Conservation (phyloP, 2,329 filamentous ascomycete species). For the Periconia sp. region DNA sequence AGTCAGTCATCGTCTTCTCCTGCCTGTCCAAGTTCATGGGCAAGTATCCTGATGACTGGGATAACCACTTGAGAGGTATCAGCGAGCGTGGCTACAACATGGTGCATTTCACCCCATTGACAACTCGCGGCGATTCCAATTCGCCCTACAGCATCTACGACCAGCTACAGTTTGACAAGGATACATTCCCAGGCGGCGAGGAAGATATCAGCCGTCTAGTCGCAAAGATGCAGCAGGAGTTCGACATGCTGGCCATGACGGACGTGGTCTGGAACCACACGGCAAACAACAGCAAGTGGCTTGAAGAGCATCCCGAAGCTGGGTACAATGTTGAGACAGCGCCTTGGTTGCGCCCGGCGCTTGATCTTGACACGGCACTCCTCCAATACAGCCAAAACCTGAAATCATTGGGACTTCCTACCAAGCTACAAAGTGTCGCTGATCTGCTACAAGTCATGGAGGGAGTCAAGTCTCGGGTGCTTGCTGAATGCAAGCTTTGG, state of each 20-base stretch:
- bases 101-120: conserved; percentile 96
- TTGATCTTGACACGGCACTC: conserved; percentile 79
- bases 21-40: conserved; percentile 98
- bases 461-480: conserved; percentile 76
- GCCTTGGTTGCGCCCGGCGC: conserved; percentile 66
- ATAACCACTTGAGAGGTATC: conserved; percentile 84
- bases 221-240: conserved; percentile 77
- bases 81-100: conserved; percentile 95
- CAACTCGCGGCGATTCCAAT: conserved; percentile 85
- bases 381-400: conserved; percentile 64
- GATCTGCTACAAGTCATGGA: conserved; percentile 84
- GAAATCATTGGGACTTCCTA: conserved; percentile 72
- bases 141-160: conserved; percentile 97
- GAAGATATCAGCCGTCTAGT: conserved; percentile 77
- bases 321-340: conserved; percentile 94
- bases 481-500: conserved; percentile 80
- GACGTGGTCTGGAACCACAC: conserved; percentile 99
- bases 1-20: conserved; percentile 89
- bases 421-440: conserved; percentile 66
- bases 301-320: conserved; percentile 90
- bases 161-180: conserved; percentile 82
- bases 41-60: conserved; percentile 85
- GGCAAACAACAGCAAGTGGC: conserved; percentile 91
- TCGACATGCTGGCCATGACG: conserved; percentile 83
- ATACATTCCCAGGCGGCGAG: conserved; percentile 82